These are phyloP conservation scores for Licmophora abbreviata DNA, from an alignment of 108 stramenopile species.

Conservation along the genomic window DNA sequence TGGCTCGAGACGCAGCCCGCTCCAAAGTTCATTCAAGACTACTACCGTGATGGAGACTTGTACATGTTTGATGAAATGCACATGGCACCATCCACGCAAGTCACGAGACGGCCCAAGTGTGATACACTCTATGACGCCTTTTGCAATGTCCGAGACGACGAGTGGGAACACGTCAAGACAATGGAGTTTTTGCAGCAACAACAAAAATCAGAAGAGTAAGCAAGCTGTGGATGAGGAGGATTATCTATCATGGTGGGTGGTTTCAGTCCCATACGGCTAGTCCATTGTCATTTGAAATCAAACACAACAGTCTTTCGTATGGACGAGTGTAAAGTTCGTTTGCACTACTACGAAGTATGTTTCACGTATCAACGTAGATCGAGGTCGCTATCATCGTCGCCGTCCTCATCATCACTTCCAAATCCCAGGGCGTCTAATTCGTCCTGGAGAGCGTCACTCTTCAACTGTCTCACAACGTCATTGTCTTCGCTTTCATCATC, in stretches of 20 bases:
- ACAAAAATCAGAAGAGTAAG: too few species aligned
- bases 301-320: too few species aligned
- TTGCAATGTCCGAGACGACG: slow-evolving; percentile 39
- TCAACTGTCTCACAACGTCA: slow-evolving; percentile 9
- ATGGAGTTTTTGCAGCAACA: background rate
- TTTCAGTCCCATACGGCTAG: too few species aligned
- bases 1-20: slow-evolving; percentile 24
- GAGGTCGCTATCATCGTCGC: slow-evolving; percentile 36
- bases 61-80: slow-evolving; percentile 33
- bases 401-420: slow-evolving; percentile 14
- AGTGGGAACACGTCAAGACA: slow-evolving; percentile 56
- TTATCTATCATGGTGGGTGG: too few species aligned
- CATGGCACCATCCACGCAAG: slow-evolving; percentile 15
- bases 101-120: slow-evolving; percentile 11
- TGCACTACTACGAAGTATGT: too few species aligned
- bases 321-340: too few species aligned
- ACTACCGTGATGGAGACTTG: slow-evolving; percentile 27
- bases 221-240: too few species aligned
- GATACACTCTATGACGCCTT: slow-evolving; percentile 38
- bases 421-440: slow-evolving; percentile 41
- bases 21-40: slow-evolving; percentile 16
- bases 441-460: slow-evolving; percentile 13
- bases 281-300: too few species aligned
- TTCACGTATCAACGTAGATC: slow-evolving; percentile 23
- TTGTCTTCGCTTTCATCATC: slow-evolving; percentile 7